These are phyloP conservation scores for Phytopythium montanum DNA, from an alignment of 352 stramenopile genomes.

Conservation along the genomic window DNA sequence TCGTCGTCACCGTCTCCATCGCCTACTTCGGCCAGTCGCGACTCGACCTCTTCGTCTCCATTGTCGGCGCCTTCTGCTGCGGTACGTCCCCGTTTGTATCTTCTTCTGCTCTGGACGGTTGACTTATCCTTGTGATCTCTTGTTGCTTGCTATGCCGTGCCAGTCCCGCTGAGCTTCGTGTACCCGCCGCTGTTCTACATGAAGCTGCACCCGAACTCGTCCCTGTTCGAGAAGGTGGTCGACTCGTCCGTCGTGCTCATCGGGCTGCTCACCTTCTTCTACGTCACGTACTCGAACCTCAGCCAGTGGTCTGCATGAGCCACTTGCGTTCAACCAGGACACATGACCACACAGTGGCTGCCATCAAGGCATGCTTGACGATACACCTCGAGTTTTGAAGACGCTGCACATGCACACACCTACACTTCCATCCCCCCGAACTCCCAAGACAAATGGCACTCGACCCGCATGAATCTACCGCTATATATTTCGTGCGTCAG, in stretches of 20 bases:
- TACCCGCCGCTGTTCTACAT: conserved; percentile 79
- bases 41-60: conserved; percentile 81
- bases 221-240: conserved; percentile 48
- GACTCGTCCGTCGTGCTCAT: conserved; percentile 56
- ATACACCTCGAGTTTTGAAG: too few species aligned
- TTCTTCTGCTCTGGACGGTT: background rate
- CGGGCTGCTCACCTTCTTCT: conserved; percentile 76
- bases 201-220: conserved; percentile 52
- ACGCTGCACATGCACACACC: too few species aligned
- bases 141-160: conserved; percentile 10
- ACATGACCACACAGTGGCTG: background rate
- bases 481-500: conserved; percentile 6
- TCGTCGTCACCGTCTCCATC: conserved; percentile 61
- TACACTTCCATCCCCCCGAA: background rate
- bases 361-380: background rate
- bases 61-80: conserved; percentile 79
- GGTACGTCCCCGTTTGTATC: conserved; percentile 24
- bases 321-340: too few species aligned
- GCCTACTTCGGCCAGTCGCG: conserved; percentile 73
- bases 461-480: conserved; percentile 1
- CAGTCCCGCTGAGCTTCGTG: conserved; percentile 78
- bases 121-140: conserved; percentile 4
- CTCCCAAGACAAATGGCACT: background rate
- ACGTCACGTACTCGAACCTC: conserved; percentile 80
- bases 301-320: conserved; percentile 39